phyloP scores from a whole-genome alignment of 352 stramenopile genomes.

The Vaucheria bursata region DNA sequence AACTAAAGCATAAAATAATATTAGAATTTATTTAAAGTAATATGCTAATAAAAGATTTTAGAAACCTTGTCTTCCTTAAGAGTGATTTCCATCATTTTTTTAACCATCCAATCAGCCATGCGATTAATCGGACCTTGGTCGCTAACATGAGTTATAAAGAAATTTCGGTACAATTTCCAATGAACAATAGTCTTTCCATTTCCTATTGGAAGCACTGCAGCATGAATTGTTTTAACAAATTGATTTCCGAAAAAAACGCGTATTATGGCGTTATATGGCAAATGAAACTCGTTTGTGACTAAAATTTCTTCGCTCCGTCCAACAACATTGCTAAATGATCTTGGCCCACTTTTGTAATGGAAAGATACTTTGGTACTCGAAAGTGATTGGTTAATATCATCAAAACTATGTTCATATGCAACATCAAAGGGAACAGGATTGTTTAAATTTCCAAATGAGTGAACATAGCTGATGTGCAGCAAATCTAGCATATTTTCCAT shows the following conservation, averaged over 20 bases:
- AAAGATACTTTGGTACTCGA: slow-evolving; percentile 35
- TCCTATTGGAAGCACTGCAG: slow-evolving; percentile 21
- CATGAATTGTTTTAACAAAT: slow-evolving; percentile 46
- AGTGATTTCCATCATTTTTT: slow-evolving; percentile 38
- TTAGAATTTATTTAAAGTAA: too few relatives aligned
- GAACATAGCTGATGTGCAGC: slow-evolving; percentile 48
- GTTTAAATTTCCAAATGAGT: slow-evolving; percentile 48
- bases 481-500: slow-evolving; percentile 50
- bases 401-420: slow-evolving; percentile 36
- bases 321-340: slow-evolving; percentile 48
- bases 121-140: slow-evolving; percentile 42
- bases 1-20: too few relatives aligned
- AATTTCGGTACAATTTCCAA: slow-evolving; percentile 49
- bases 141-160: slow-evolving; percentile 33
- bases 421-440: slow-evolving; percentile 45
- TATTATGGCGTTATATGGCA: slow-evolving; percentile 44
- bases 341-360: slow-evolving; percentile 39
- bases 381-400: slow-evolving; percentile 25
- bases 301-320: slow-evolving; percentile 38
- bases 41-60: too few relatives aligned
- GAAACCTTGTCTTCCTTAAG: slow-evolving; percentile 39
- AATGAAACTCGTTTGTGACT: slow-evolving; percentile 47
- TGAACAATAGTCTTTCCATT: slow-evolving; percentile 35
- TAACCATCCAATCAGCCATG: slow-evolving; percentile 20
- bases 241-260: slow-evolving; percentile 42